A percentile compares a stretch with the other conserved stretches of the same genome.
phyloP scores from a whole-genome alignment of 2,329 filamentous ascomycete species.

The Colletotrichum abscissum region DNA sequence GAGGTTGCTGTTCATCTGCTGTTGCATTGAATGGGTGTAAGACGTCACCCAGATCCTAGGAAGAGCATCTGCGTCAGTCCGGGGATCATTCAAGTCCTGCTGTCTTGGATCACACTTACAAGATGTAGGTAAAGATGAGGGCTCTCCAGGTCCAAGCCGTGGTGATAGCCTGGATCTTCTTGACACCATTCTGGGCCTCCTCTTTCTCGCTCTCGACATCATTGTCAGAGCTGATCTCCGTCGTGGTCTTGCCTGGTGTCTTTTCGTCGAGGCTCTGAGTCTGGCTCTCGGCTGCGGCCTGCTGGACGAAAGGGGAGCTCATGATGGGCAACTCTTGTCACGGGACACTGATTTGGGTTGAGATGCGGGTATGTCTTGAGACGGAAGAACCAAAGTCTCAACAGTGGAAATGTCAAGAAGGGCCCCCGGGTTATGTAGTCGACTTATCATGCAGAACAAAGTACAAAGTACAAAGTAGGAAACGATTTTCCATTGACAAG shows the following conservation, averaged over 20 bases:
- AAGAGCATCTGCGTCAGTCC: not conserved
- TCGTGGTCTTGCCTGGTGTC: slow-evolving; percentile 6
- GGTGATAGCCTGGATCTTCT: slow-evolving; percentile 43
- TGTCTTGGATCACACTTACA: slow-evolving; percentile 43
- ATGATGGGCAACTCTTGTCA: slow-evolving; percentile 12
- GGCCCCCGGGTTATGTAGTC: not conserved
- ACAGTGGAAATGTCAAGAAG: not conserved
- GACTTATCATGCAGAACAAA: not conserved
- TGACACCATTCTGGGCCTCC: slow-evolving; percentile 27
- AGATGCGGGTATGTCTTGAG: too few species aligned
- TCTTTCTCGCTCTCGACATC: slow-evolving; percentile 8
- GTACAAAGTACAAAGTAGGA: not conserved
- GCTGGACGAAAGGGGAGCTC: slow-evolving; percentile 17
- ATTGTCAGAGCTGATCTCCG: slow-evolving; percentile 12
- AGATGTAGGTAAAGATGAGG: slow-evolving; percentile 50
- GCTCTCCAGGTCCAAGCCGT: slow-evolving; percentile 50
- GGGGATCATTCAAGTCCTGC: not conserved
- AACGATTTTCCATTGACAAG: not conserved
- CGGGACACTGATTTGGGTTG: not conserved
- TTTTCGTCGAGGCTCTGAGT: slow-evolving; percentile 25
- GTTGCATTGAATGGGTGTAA: slow-evolving; percentile 55
- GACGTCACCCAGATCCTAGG: slow-evolving; percentile 55
- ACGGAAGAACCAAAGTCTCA: not conserved
- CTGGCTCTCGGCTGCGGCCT: slow-evolving; percentile 7
- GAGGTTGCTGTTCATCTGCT: slow-evolving; percentile 47